Conservation (phyloP, 257 asterid genomes). For the Penstemon newberryi region DNA sequence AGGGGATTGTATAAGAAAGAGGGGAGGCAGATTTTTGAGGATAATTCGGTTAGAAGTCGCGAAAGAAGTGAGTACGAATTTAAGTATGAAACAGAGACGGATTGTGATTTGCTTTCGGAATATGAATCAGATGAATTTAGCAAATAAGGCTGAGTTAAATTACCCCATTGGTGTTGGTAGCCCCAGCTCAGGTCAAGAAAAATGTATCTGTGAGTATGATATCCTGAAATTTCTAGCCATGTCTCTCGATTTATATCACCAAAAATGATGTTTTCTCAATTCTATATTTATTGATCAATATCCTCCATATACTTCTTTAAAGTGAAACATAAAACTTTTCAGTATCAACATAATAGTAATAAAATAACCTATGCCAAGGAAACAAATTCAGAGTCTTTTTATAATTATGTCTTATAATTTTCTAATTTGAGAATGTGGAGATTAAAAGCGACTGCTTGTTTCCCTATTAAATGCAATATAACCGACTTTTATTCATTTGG, state of each 20-base stretch:
- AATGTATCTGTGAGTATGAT: slow-evolving; percentile 11
- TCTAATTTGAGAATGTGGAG: no score
- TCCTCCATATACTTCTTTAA: no score
- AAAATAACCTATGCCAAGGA: no score
- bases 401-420: no score
- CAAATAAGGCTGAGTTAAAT: slow-evolving; percentile 8
- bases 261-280: no score
- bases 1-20: slow-evolving; percentile 61
- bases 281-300: no score
- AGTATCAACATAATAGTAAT: no score
- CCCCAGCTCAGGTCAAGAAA: not conserved
- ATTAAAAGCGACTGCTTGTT: no score
- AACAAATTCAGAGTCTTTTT: no score
- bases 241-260: not conserved
- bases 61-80: slow-evolving; percentile 29
- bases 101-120: slow-evolving; percentile 44
- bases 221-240: not conserved
- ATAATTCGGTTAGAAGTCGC: slow-evolving; percentile 28
- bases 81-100: slow-evolving; percentile 55
- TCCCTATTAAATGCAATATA: no score
- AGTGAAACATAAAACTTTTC: no score
- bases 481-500: no score
- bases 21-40: slow-evolving; percentile 25
- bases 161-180: not conserved
- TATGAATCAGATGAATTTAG: slow-evolving; percentile 54